A percentile compares a stretch with the other conserved stretches of the same genome.
phyloP scores from a whole-genome alignment of 1,284 basidiomycete genomes.

The Puccinia hordei region DNA sequence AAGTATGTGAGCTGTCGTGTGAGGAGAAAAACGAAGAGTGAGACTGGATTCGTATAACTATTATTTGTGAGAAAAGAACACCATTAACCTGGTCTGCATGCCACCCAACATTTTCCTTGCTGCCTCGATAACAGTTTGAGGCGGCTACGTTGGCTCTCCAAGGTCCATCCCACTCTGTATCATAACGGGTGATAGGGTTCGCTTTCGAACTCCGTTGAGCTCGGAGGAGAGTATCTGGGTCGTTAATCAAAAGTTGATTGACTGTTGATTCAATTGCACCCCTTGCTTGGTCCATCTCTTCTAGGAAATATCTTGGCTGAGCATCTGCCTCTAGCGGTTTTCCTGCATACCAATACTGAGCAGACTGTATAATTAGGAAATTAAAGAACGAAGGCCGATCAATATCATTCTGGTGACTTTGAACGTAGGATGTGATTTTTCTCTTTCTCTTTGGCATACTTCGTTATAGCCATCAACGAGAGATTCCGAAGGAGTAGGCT shows the following conservation, averaged over 20 bases:
- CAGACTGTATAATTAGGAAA: conserved; percentile 38
- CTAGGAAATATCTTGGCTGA: conserved; percentile 68
- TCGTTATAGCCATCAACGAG: conserved; percentile 41
- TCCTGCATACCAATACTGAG: conserved; percentile 72
- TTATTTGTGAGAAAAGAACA: background rate
- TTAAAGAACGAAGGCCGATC: no score
- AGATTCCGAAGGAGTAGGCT: conserved; percentile 47
- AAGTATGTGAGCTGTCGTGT: conserved; percentile 69
- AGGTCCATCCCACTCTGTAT: conserved; percentile 72
- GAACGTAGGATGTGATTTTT: background rate
- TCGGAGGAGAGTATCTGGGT: conserved; percentile 56
- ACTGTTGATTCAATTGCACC: conserved; percentile 73
- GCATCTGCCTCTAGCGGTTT: conserved; percentile 62
- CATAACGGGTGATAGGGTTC: conserved; percentile 63
- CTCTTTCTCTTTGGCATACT: conserved; percentile 4
- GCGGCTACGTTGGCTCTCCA: conserved; percentile 91
- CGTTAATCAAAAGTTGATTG: conserved; percentile 70
- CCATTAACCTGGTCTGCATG: conserved; percentile 29
- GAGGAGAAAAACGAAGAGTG: background rate
- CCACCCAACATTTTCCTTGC: conserved; percentile 65
- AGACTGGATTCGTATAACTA: conserved; percentile 60
- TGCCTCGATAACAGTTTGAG: conserved; percentile 82
- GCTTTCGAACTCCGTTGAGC: background rate
- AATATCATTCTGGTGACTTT: background rate
- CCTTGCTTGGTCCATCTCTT: conserved; percentile 75